These are phyloP conservation scores for Diaporthe sp. DNA, from an alignment of 2,329 filamentous ascomycete species.

Conservation along the genomic window DNA sequence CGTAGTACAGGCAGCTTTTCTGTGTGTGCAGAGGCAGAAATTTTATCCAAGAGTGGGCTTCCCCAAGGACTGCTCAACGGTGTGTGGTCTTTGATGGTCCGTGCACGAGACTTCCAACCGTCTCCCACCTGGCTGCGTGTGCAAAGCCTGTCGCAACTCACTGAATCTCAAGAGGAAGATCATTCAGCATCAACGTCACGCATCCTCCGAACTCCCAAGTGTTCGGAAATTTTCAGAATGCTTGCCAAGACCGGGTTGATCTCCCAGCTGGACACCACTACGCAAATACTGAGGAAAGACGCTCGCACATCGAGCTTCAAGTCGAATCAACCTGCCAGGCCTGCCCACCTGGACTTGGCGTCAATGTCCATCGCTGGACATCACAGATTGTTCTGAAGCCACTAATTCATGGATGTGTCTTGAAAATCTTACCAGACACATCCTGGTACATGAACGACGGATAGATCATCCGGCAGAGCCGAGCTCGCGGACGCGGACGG, in stretches of 20 bases:
- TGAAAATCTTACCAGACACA: not conserved
- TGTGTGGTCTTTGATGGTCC: not conserved
- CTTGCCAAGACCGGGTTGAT: not conserved
- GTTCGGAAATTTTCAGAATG: not conserved
- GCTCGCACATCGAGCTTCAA: not conserved
- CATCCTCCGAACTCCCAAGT: not conserved
- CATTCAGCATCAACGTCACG: not conserved
- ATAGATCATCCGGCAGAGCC: slow-evolving; percentile 5
- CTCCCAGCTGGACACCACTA: not conserved
- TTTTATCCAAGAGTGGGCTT: not conserved
- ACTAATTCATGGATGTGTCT: not conserved
- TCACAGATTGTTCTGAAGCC: not conserved
- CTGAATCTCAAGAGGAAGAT: no score
- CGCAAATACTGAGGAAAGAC: not conserved
- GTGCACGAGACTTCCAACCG: not conserved
- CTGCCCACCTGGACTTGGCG: not conserved
- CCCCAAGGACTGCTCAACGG: not conserved
- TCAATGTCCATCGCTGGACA: not conserved
- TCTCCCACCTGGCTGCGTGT: not conserved
- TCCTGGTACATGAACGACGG: not conserved
- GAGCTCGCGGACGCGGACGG: not conserved
- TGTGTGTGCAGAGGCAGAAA: not conserved
- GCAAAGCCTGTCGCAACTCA: not conserved
- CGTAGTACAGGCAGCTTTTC: not conserved
- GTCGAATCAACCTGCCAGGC: not conserved